Conservation (phyloP, 331 rosid species). For the Saraca asoca region DNA sequence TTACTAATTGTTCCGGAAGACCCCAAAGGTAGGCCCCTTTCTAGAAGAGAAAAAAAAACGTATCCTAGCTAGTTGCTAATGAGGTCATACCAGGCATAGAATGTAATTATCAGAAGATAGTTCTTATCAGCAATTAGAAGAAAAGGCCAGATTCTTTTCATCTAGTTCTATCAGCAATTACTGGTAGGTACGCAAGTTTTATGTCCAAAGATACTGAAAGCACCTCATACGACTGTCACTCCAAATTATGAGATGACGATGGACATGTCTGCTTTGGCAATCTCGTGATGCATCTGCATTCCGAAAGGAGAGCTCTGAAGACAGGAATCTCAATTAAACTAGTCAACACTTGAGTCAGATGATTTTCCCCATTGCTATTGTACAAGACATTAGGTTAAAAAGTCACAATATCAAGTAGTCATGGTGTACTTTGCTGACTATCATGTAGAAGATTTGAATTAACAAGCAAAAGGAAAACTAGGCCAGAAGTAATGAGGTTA, state of each 20-base stretch:
- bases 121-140: neutral
- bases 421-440: slow-evolving; percentile 28
- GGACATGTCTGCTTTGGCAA: slow-evolving; percentile 48
- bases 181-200: slow-evolving; percentile 41
- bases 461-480: slow-evolving; percentile 33
- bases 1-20: neutral
- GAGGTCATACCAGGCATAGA: slow-evolving; percentile 15
- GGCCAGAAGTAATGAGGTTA: neutral
- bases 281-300: slow-evolving; percentile 52
- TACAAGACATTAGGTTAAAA: too few species aligned
- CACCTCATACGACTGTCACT: slow-evolving; percentile 54
- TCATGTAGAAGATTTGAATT: slow-evolving; percentile 37
- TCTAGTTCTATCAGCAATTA: slow-evolving; percentile 37
- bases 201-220: slow-evolving; percentile 56
- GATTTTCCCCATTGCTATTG: neutral
- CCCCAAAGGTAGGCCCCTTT: slow-evolving; percentile 1
- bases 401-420: neutral
- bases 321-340: slow-evolving; percentile 51
- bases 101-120: too few species aligned
- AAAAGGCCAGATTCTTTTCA: slow-evolving; percentile 25
- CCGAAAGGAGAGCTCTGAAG: slow-evolving; percentile 51
- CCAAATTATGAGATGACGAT: slow-evolving; percentile 50
- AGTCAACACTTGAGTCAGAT: slow-evolving; percentile 44
- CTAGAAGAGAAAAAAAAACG: slow-evolving; percentile 8
- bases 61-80: neutral